A percentile compares a stretch with the other conserved stretches of the same genome.
phyloP scores from a whole-genome alignment of 2,329 filamentous ascomycete species.

The Samsoniella hepiali region DNA sequence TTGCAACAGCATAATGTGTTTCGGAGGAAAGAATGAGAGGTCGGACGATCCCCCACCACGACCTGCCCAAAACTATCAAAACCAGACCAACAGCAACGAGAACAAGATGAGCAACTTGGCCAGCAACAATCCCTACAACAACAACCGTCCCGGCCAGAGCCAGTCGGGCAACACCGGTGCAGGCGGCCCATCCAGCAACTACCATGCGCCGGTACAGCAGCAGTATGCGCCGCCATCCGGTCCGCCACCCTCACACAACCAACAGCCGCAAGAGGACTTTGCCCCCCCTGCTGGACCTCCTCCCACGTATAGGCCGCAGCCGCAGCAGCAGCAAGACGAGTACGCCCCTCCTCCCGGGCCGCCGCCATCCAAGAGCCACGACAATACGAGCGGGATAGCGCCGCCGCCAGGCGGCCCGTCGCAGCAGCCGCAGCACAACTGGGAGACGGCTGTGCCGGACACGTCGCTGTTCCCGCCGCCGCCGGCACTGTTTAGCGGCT shows the following conservation, averaged over 20 bases:
- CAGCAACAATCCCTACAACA: slow-evolving; percentile 19
- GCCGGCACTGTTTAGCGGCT: slow-evolving; percentile 61
- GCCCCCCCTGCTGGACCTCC: slow-evolving; percentile 32
- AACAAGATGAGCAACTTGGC: slow-evolving; percentile 17
- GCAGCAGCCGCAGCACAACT: slow-evolving; percentile 58
- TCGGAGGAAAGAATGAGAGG: slow-evolving; percentile 43
- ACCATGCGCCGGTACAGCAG: slow-evolving; percentile 4
- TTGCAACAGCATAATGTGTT: slow-evolving; percentile 43
- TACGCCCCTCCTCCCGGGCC: slow-evolving; percentile 38
- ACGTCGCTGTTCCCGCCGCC: slow-evolving; percentile 70
- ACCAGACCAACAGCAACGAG: slow-evolving; percentile 19
- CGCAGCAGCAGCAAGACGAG: slow-evolving; percentile 2
- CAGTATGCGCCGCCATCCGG: slow-evolving; percentile 30
- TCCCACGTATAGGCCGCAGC: slow-evolving; percentile 20
- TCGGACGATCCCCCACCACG: slow-evolving; percentile 39
- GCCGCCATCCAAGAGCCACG: slow-evolving; percentile 20
- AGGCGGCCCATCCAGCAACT: not conserved
- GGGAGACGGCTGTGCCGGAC: slow-evolving; percentile 68
- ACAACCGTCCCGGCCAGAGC: slow-evolving; percentile 17
- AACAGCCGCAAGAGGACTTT: slow-evolving; percentile 23
- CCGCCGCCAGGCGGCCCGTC: slow-evolving; percentile 24
- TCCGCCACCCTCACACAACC: slow-evolving; percentile 29
- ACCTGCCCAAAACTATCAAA: slow-evolving; percentile 32
- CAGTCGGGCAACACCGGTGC: slow-evolving; percentile 1
- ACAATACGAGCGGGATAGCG: slow-evolving; percentile 24